phyloP scores from a whole-genome alignment of 2,329 filamentous ascomycete genomes.

The Phyllosticta citrichinensis region DNA sequence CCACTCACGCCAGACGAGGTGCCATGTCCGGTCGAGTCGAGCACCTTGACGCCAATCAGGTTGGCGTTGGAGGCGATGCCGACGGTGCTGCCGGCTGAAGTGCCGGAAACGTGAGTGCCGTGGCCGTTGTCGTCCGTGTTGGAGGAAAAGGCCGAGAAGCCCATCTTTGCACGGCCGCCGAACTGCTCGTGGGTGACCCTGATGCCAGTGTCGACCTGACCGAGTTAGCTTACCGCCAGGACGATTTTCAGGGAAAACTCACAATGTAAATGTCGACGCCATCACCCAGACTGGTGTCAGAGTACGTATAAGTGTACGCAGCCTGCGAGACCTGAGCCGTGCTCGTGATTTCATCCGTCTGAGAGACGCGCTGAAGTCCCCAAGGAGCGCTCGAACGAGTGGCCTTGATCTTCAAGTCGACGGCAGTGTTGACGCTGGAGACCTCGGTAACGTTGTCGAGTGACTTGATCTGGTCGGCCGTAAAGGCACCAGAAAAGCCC shows the following conservation, averaged over 20 bases:
- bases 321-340: slow-evolving; percentile 25
- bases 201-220: slow-evolving; percentile 8
- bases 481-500: slow-evolving; percentile 8
- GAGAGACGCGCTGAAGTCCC: slow-evolving; percentile 33
- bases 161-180: slow-evolving; percentile 22
- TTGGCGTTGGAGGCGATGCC: slow-evolving; percentile 27
- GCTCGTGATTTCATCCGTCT: slow-evolving; percentile 15
- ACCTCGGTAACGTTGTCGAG: slow-evolving; percentile 4
- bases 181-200: slow-evolving; percentile 18
- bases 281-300: not conserved
- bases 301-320: slow-evolving; percentile 8
- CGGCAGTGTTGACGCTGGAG: slow-evolving; percentile 5
- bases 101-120: slow-evolving; percentile 28
- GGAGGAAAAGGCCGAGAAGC: slow-evolving; percentile 22
- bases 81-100: slow-evolving; percentile 22
- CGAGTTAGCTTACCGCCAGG: not conserved
- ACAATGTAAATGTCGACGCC: slow-evolving; percentile 47
- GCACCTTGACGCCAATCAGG: slow-evolving; percentile 27
- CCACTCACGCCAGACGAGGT: slow-evolving; percentile 10
- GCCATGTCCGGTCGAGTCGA: slow-evolving; percentile 25
- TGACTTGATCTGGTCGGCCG: slow-evolving; percentile 1
- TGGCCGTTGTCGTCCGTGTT: slow-evolving; percentile 32
- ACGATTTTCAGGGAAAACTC: not conserved
- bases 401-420: slow-evolving; percentile 14
- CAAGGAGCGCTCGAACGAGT: slow-evolving; percentile 31